Evolutionary conservation across 805 yeast genomes (phyloP).

Genomic region (Saccharomycopsis babjevae): DNA sequence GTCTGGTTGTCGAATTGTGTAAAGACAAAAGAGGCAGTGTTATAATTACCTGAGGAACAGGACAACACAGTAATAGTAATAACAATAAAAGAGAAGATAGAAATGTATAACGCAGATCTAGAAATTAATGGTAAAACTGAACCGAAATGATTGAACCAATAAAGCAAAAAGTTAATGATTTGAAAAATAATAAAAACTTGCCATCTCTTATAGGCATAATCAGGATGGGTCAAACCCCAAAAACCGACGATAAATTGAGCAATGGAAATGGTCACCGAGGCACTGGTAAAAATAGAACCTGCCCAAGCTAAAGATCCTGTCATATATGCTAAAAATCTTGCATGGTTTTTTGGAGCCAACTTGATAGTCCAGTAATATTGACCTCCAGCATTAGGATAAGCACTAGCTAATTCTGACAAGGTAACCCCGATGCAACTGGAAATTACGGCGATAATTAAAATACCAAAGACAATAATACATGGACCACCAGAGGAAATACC

Average conservation of each 20-base stretch:
- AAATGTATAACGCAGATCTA: slow-evolving; percentile 38
- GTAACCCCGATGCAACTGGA: slow-evolving; percentile 40
- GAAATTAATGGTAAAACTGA: slow-evolving; percentile 42
- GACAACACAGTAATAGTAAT: slow-evolving; percentile 46
- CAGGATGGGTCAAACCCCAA: slow-evolving; percentile 24
- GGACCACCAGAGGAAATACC: slow-evolving; percentile 54
- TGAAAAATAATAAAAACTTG: slow-evolving; percentile 44
- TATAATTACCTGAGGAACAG: slow-evolving; percentile 42
- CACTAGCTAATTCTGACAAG: slow-evolving; percentile 42
- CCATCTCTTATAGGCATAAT: slow-evolving; percentile 38
- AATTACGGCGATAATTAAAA: slow-evolving; percentile 38
- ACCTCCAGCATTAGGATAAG: slow-evolving; percentile 50
- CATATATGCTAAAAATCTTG: slow-evolving; percentile 39
- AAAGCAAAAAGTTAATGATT: slow-evolving; percentile 32
- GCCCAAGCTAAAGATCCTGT: slow-evolving; percentile 58
- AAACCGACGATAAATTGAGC: slow-evolving; percentile 45
- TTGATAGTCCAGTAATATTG: slow-evolving; percentile 50
- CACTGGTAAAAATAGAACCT: slow-evolving; percentile 52
- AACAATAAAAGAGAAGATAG: slow-evolving; percentile 41
- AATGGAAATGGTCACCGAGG: slow-evolving; percentile 46
- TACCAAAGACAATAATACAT: slow-evolving; percentile 45
- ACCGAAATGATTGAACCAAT: slow-evolving; percentile 42
- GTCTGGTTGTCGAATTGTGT: slow-evolving; percentile 42
- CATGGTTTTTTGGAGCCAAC: slow-evolving; percentile 37
- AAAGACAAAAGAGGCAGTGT: slow-evolving; percentile 43